Percentiles rank a stretch among this genome's conserved stretches.
Conservation (phyloP, 2,329 filamentous ascomycete species). For the Cadophora malorum region DNA sequence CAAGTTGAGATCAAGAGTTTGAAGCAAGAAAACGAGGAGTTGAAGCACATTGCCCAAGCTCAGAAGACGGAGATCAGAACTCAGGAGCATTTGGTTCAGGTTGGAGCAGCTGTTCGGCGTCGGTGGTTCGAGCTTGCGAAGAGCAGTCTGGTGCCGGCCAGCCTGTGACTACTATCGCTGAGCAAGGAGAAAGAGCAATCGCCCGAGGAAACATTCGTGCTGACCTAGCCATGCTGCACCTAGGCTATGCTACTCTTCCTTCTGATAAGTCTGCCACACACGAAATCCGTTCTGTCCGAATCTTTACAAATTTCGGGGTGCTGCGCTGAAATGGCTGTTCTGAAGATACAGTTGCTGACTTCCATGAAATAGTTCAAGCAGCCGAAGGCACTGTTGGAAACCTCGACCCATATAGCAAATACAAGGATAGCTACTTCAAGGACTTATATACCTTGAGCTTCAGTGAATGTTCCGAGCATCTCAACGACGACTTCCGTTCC, state of each 20-base stretch:
- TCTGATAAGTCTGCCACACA: background rate
- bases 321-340: background rate
- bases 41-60: background rate
- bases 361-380: background rate
- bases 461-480: background rate
- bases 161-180: background rate
- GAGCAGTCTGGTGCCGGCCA: background rate
- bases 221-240: slow-evolving; percentile 4
- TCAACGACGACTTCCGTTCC: background rate
- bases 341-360: background rate
- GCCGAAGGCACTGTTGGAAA: background rate
- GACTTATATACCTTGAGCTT: background rate
- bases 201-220: background rate
- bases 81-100: slow-evolving; percentile 5
- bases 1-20: background rate
- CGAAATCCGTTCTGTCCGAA: background rate
- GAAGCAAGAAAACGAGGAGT: background rate
- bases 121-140: slow-evolving; percentile 3
- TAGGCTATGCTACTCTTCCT: slow-evolving; percentile 1
- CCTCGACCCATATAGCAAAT: background rate
- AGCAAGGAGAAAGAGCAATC: background rate
- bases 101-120: background rate
- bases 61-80: background rate
- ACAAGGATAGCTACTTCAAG: slow-evolving; percentile 7
- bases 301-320: background rate